These are phyloP conservation scores for Sporisorium scitamineum DNA, from an alignment of 1,284 basidiomycete genomes.

Conservation along the genomic window DNA sequence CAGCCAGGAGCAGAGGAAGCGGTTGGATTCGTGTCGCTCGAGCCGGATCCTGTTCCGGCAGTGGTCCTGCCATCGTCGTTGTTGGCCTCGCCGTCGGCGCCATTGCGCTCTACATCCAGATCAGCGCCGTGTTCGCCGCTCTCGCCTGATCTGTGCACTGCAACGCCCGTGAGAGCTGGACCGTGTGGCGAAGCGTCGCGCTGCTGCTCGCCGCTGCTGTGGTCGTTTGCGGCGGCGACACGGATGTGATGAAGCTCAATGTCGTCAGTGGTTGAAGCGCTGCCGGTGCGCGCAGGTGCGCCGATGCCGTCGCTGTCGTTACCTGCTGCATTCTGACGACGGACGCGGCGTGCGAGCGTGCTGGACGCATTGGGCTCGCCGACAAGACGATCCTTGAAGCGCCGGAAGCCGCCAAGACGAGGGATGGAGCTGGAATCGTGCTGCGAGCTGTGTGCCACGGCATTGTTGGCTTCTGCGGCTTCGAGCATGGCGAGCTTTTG, in stretches of 20 bases:
- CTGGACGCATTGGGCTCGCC: constrained; percentile 26
- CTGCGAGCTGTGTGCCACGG: constrained; percentile 42
- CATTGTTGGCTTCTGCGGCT: constrained; percentile 23
- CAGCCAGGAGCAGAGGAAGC: constrained; percentile 51
- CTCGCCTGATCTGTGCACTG: constrained; percentile 11
- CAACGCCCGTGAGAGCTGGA: constrained; percentile 18
- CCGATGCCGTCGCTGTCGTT: constrained; percentile 19
- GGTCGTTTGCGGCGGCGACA: constrained; percentile 15
- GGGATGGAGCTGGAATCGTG: constrained; percentile 51
- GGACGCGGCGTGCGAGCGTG: constrained; percentile 37
- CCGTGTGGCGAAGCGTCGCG: constrained; percentile 1
- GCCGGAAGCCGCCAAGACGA: constrained; percentile 46
- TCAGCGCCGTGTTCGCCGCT: constrained; percentile 11
- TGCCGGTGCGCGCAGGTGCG: constrained; percentile 2
- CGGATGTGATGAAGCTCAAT: constrained; percentile 47
- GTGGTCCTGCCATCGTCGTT: constrained; percentile 51
- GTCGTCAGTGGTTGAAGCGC: constrained; percentile 23
- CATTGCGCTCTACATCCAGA: constrained; percentile 9
- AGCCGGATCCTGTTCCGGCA: constrained; percentile 45
- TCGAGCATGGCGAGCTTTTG: constrained; percentile 38
- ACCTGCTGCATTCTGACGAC: constrained; percentile 19
- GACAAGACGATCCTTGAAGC: constrained; percentile 47
- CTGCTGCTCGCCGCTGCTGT: not conserved
- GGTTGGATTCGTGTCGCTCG: constrained; percentile 59
- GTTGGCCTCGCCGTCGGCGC: constrained; percentile 11